Base-by-base conservation (phyloP, 768 basidiomycete genomes). In the Tubosaeta sp. region DNA sequence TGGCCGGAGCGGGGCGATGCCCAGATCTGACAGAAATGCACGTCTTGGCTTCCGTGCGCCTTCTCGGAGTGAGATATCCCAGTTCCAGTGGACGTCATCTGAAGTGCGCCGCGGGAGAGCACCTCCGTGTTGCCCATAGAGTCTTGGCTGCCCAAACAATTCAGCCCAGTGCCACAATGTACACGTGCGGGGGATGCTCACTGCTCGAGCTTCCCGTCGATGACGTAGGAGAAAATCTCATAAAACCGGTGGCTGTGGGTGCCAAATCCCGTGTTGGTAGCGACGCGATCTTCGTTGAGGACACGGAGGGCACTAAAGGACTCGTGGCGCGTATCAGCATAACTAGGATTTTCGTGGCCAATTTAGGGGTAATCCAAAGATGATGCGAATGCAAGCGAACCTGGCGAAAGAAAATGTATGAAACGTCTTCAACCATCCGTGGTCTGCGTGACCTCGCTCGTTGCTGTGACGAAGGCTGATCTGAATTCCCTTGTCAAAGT, bases 221-320 rank as follows among this genome's bases (percentile, higher is more conserved):
- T 81, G 49, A 94, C 73, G 64, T 96, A 95, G 1, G 85, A 86
- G 72, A 94, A 96, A 54, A 96, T 97, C 61, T 96, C 93, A 57
- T 90, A 90, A 65, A 90, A 86, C 29, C 81, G 76, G 62, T 94
- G 92, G 6, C 78, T 76, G 68, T 94, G 90, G 0, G 84, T 86
- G 3, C 90, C 92, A 56, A 97, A 97, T 0, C 95, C 95, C 16
- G 81, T 84, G 16, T 69, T 61, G 6, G 86, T 71, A 4, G 76
- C 78, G 35, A 94, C 88, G n/a, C 90, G 84, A 59, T 93, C 91
- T 68, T 96, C 94, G 71, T 96, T 96, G 68, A 97, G 85, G 31
- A 97, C 90, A 9, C 94, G 81, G 1, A 97, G 79, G 14, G 81
- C 60, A 2, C 94, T 90, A 56, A 82, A 94, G 2, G 73, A 69